These are phyloP conservation scores for Chaetomium fimeti DNA, from an alignment of 495 filamentous ascomycete genomes.

Conservation along the genomic window DNA sequence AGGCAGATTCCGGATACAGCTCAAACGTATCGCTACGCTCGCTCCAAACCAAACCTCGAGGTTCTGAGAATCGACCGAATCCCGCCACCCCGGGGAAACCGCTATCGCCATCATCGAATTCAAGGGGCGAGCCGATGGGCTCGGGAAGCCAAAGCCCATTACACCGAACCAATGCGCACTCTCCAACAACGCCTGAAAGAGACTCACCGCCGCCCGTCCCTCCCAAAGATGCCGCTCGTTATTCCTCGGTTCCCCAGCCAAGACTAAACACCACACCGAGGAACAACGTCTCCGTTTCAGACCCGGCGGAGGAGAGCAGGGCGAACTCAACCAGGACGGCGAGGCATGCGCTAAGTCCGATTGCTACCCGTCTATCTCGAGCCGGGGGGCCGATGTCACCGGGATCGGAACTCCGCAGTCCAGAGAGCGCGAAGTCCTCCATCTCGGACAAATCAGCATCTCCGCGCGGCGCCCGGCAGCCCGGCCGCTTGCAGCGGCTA, in stretches of 20 bases:
- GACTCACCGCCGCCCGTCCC: constrained; percentile 35
- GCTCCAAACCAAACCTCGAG: constrained; percentile 34
- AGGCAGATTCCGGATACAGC: constrained; percentile 58
- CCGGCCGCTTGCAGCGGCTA: constrained; percentile 43
- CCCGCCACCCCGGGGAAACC: constrained; percentile 18
- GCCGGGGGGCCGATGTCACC: constrained; percentile 26
- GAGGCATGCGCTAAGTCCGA: constrained; percentile 13
- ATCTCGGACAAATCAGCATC: constrained; percentile 35
- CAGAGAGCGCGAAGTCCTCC: constrained; percentile 30
- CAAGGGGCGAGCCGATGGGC: constrained; percentile 3
- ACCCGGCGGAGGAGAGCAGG: background rate
- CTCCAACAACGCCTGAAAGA: constrained; percentile 13
- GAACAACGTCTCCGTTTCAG: constrained; percentile 12
- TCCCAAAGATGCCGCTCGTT: constrained; percentile 29
- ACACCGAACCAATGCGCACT: background rate
- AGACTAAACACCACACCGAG: constrained; percentile 10
- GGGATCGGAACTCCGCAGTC: constrained; percentile 26
- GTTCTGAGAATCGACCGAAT: constrained; percentile 10
- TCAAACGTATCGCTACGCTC: constrained; percentile 53
- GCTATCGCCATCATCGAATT: constrained; percentile 3
- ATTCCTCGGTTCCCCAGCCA: constrained; percentile 8
- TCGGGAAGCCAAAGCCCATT: constrained; percentile 10
- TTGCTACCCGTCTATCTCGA: constrained; percentile 7
- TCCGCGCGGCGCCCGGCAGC: constrained; percentile 34
- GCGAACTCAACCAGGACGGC: constrained; percentile 10